Evolutionary conservation across 2,329 filamentous ascomycete genomes (phyloP).

Genomic region (Juglanconis sp.): DNA sequence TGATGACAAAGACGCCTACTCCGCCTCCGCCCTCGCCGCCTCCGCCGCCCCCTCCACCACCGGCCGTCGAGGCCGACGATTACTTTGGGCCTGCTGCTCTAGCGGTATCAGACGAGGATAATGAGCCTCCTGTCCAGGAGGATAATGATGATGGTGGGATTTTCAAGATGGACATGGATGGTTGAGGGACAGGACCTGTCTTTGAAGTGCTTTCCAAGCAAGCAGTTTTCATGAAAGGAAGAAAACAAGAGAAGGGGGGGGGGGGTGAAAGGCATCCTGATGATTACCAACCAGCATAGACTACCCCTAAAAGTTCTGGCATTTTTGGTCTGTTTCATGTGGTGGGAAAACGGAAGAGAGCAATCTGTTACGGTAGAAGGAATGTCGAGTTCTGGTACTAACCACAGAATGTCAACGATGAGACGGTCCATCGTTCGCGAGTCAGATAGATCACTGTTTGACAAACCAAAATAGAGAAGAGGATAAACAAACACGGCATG

Average conservation of each 20-base stretch:
- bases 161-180: constrained; percentile 12
- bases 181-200: neutral
- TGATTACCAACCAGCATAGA: neutral
- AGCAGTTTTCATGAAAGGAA: neutral
- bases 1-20: neutral
- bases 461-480: neutral
- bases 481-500: neutral
- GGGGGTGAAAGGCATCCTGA: neutral
- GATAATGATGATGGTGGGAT: constrained; percentile 5
- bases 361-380: neutral
- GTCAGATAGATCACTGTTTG: neutral
- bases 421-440: neutral
- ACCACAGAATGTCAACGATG: neutral
- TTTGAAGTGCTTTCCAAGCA: neutral
- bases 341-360: neutral
- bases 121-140: neutral
- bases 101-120: neutral
- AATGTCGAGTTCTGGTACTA: neutral
- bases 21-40: neutral
- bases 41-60: neutral
- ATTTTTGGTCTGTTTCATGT: neutral
- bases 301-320: constrained; percentile 9
- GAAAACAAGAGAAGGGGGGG: neutral
- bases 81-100: neutral
- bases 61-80: neutral